Conservation (phyloP, 352 stramenopile genomes). For the Achlya hypogyna region DNA sequence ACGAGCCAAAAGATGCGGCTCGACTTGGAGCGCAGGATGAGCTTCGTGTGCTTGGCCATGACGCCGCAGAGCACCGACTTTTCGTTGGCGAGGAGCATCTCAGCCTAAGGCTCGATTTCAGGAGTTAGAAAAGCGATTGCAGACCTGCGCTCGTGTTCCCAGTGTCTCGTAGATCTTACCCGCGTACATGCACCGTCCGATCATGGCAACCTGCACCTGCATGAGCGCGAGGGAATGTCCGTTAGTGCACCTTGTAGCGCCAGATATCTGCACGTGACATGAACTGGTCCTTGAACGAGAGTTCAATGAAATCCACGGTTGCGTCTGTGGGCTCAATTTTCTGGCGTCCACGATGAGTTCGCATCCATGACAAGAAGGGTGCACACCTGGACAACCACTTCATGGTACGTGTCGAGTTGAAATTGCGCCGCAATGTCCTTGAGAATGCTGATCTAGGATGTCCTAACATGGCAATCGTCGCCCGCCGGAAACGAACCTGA, state of each 20-base stretch:
- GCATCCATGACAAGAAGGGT: not conserved
- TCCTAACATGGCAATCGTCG: not conserved
- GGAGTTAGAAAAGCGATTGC: not conserved
- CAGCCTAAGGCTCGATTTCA: slow-evolving; percentile 21
- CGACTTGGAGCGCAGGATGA: slow-evolving; percentile 92
- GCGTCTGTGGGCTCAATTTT: slow-evolving; percentile 49
- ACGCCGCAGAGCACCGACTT: slow-evolving; percentile 83
- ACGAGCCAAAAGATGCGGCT: slow-evolving; percentile 96
- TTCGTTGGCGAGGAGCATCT: slow-evolving; percentile 76
- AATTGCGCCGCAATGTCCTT: slow-evolving; percentile 70
- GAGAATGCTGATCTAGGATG: slow-evolving; percentile 48
- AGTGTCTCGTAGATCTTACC: slow-evolving; percentile 56
- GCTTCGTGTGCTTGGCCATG: slow-evolving; percentile 93
- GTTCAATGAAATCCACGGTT: slow-evolving; percentile 75
- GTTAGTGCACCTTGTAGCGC: slow-evolving; percentile 47
- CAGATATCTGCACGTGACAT: slow-evolving; percentile 85
- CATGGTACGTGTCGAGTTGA: slow-evolving; percentile 50
- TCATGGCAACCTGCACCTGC: slow-evolving; percentile 41
- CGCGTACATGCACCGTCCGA: slow-evolving; percentile 67
- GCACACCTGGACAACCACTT: slow-evolving; percentile 31
- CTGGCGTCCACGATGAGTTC: slow-evolving; percentile 15
- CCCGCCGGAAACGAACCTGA: slow-evolving; percentile 25
- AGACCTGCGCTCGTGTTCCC: slow-evolving; percentile 80
- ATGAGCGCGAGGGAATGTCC: not conserved
- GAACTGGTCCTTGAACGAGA: slow-evolving; percentile 88